Base-by-base conservation (phyloP, 116 monocot species). In the Cymodocea nodosa region DNA sequence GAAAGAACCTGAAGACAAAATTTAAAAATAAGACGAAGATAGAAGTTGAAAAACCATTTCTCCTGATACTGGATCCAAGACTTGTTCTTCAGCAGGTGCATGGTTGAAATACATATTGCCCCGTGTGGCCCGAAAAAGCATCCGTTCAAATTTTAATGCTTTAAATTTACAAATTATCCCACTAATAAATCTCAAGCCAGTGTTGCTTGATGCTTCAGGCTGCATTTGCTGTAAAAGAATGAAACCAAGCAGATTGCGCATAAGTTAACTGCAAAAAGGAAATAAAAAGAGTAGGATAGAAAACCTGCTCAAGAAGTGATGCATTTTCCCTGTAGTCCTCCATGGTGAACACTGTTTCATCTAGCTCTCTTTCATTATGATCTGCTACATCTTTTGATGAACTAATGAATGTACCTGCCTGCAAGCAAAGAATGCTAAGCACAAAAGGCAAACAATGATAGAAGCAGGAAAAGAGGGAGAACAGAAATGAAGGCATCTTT, bases 41-140 rank as follows among this genome's bases (percentile, higher is more conserved):
- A 59, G 9, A 25, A 60, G 50, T 35, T 24, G 37, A 65, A 69
- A 71, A 51, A 98, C 98, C 92, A 83, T 82, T 80, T 98, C 98
- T 5, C 85, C 86, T 18, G 98, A 77, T 35, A 89, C 70, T 59
- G 84, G 86, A 86, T 92, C 92, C 66, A 78, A 71, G 49, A 98
- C 86, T 65, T 77, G 82, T 76, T 88, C 98, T 51, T 78, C 98
- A 49, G 92, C 92, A 70, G 92, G 92, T 66, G 84, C 84, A 30
- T 91, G 98, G 70, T 98, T 89, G 67, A 92, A 92, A 80, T 82
- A 86, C 98, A 98, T 92, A 77, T 98, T 98, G 62, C 98, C 98
- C 55, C 98, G 85, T 57, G 98, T 98, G 61, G 98, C 84, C 83
- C 98, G 81, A 75, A 98, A 98, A 34, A 98, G 89, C 92, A 98